phyloP scores from a whole-genome alignment of 192 early-diverging fungal species.

The Pilobolus umbonatus region DNA sequence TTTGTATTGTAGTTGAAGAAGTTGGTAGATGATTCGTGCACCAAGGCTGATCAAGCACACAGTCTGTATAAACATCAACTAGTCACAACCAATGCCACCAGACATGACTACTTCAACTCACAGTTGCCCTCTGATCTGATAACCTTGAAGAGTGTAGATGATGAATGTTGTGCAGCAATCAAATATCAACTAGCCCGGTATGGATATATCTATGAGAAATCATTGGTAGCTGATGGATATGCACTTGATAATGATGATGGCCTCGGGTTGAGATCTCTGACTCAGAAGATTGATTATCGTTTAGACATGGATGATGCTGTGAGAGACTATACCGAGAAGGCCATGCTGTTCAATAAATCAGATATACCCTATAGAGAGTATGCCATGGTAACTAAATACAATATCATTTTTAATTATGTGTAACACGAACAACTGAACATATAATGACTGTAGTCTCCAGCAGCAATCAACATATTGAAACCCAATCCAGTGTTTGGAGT shows the following conservation, averaged over 20 bases:
- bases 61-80: conserved; percentile 82
- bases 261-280: conserved; percentile 36
- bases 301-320: conserved; percentile 49
- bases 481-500: conserved; percentile 80
- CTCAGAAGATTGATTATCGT: conserved; percentile 59
- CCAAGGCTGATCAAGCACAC: conserved; percentile 77
- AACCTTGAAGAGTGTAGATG: conserved; percentile 72
- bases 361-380: conserved; percentile 45
- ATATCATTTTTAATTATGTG: not conserved
- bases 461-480: conserved; percentile 57
- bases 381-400: conserved; percentile 29
- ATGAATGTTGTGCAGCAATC: conserved; percentile 79
- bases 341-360: conserved; percentile 20
- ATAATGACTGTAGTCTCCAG: conserved; percentile 39
- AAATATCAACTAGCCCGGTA: conserved; percentile 78
- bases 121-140: conserved; percentile 76
- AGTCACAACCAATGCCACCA: conserved; percentile 63
- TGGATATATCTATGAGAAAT: conserved; percentile 71
- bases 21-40: conserved; percentile 82
- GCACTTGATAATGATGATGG: conserved; percentile 45
- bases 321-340: conserved; percentile 24
- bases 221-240: conserved; percentile 66
- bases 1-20: conserved; percentile 54
- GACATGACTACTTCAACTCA: conserved; percentile 70
- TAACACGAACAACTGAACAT: conserved; percentile 22